Conservation (phyloP, 139 green algal species). For the Yamagishiella unicocca region DNA sequence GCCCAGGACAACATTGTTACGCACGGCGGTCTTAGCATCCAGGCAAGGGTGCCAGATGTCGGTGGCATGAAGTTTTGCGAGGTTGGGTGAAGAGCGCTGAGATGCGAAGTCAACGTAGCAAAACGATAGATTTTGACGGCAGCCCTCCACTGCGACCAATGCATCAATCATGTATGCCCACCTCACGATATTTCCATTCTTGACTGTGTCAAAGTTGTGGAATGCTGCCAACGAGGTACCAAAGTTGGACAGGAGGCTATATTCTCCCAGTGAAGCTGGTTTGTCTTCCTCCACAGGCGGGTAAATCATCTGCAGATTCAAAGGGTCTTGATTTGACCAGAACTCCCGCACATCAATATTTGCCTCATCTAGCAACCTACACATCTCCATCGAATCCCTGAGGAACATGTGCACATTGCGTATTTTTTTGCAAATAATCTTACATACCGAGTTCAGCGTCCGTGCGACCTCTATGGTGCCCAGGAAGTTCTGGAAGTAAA, state of each 20-base stretch:
- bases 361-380: no score
- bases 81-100: no score
- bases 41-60: neutral
- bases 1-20: neutral
- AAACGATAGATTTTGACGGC: neutral
- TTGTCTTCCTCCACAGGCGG: no score
- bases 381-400: no score
- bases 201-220: no score
- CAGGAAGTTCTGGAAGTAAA: constrained; percentile 11
- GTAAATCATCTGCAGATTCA: neutral
- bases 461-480: neutral
- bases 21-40: neutral
- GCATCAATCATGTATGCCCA: neutral
- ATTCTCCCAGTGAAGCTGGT: no score
- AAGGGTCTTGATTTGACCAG: neutral
- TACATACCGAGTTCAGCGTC: neutral
- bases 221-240: no score
- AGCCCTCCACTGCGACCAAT: neutral
- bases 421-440: neutral
- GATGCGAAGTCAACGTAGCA: no score
- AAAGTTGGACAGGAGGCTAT: no score
- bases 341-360: neutral
- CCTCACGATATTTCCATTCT: no score
- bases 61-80: neutral
- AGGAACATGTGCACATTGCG: neutral